Evolutionary conservation across 73 alveolate genomes (phyloP).

Genomic region (Symbiodinium natans): DNA sequence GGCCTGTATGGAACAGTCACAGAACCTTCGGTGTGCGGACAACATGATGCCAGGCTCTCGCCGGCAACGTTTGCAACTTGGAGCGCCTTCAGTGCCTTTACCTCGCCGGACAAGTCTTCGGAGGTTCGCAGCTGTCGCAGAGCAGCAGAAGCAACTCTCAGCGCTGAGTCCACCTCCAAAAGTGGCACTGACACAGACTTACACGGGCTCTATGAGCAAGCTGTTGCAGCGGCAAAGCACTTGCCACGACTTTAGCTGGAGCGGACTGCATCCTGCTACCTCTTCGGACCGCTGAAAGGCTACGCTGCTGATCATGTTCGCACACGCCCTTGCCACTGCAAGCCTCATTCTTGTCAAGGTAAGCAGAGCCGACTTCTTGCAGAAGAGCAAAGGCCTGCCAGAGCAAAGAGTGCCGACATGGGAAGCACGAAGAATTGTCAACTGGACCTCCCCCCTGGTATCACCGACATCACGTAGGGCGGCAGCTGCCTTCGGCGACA

Average conservation of each 20-base stretch:
- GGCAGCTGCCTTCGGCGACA: constrained; percentile 41
- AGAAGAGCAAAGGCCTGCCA: constrained; percentile 68
- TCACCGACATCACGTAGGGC: constrained; percentile 79
- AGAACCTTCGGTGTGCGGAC: not conserved
- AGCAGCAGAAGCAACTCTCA: constrained; percentile 33
- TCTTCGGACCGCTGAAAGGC: no score
- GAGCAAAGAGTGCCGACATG: not conserved
- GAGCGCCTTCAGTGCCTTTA: constrained; percentile 44
- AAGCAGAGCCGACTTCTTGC: constrained; percentile 59
- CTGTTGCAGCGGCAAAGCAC: no score
- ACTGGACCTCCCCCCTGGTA: constrained; percentile 42
- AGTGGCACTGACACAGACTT: not conserved
- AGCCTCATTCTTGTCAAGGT: constrained; percentile 61
- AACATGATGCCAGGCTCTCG: no score
- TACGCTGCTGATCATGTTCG: no score
- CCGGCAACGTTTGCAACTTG: no score
- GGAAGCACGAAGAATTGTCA: not conserved
- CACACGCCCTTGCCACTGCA: not conserved
- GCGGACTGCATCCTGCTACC: no score
- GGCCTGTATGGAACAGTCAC: not conserved
- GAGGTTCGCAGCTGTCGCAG: constrained; percentile 42
- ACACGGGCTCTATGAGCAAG: not conserved
- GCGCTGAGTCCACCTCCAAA: constrained; percentile 55
- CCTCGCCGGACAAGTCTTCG: constrained; percentile 46
- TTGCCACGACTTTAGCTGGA: no score